Percentiles rank a stretch among this genome's conserved stretches.
These are phyloP conservation scores for Curvularia sp. DNA, from an alignment of 2,329 filamentous ascomycete genomes.

Conservation along the genomic window DNA sequence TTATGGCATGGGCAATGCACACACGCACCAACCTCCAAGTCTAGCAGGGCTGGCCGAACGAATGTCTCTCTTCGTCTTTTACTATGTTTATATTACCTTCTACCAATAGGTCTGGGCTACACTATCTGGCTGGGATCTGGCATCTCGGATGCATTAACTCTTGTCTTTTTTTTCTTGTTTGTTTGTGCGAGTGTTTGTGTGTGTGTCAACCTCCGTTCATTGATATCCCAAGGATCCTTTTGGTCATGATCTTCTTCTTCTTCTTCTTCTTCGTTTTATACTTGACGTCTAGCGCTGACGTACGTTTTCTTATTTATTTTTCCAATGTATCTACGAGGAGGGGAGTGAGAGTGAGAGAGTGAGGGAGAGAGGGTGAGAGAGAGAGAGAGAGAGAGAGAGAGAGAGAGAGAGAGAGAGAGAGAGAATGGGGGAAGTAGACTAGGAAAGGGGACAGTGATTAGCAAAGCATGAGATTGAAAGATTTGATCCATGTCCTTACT, in stretches of 20 bases:
- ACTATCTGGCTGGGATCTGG: constrained; percentile 12
- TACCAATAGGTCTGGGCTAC: constrained; percentile 4
- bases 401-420: neutral
- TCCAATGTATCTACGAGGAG: constrained; percentile 12
- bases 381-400: neutral
- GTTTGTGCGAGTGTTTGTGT: neutral
- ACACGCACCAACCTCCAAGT: neutral
- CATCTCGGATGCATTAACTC: constrained; percentile 16
- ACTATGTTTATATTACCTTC: constrained; percentile 7
- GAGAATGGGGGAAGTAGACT: neutral
- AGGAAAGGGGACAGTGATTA: no score
- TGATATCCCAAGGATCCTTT: constrained; percentile 10
- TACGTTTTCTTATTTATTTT: constrained; percentile 12
- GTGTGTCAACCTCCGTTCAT: constrained; percentile 1
- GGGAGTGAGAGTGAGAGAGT: neutral
- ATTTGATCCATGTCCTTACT: no score
- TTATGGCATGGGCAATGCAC: neutral
- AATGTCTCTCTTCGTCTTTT: neutral
- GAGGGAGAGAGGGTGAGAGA: constrained; percentile 1
- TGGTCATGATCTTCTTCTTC: neutral
- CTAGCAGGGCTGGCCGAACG: constrained; percentile 5
- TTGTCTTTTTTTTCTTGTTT: constrained; percentile 3
- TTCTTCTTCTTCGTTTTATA: neutral
- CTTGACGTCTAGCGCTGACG: constrained; percentile 12
- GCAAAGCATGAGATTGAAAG: no score